Base-by-base conservation (phyloP, 768 basidiomycete genomes). In the Rhizopogon vulgaris region DNA sequence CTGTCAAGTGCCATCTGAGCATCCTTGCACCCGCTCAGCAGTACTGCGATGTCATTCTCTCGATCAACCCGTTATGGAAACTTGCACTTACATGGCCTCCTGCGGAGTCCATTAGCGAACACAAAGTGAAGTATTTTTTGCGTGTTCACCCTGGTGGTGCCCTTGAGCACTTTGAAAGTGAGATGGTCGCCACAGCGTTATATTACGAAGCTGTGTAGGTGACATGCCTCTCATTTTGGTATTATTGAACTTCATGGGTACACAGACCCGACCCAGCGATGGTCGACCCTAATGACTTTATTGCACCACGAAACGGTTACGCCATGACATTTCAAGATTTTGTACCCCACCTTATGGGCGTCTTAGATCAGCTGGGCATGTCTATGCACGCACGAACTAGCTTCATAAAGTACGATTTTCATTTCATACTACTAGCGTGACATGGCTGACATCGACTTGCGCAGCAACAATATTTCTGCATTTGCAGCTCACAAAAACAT, bases 191-290 rank as follows among this genome's bases (percentile, higher is more conserved):
- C 1, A 91, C 89, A 9, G 79, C 87, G 9, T 61, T 93, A 48
- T 93, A 91, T 69, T 93, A 93, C 59, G 90, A 93, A 72, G 90
- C 85, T 24, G 69, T 85, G 90, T 88, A 66, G 64, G 87, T 73
- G 22, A 3, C 45, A 37, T 6, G 11, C 22, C 15, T 17, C 30
- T 30, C 36, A 36, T 25, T 12, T 8, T 27, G 42, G 48, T 18
- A 41, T 38, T 14, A 37, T 50, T 55, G 40, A 53, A 22, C 54
- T 22, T 37, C 32, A 39, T 40, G 38, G 12, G n/a, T 49, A 41
- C 15, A n/a, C 59, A 93, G 90, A 61, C 90, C 90, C 0, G 89
- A 93, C 52, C 79, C 84, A 14, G 69, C 70, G 8, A 83, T 87
- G 79, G 71, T 90, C 37, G 87, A 91, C 60, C 88, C 89, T 4